Conservation (phyloP, 2,329 filamentous ascomycete genomes). For the Aspergillus sp. region DNA sequence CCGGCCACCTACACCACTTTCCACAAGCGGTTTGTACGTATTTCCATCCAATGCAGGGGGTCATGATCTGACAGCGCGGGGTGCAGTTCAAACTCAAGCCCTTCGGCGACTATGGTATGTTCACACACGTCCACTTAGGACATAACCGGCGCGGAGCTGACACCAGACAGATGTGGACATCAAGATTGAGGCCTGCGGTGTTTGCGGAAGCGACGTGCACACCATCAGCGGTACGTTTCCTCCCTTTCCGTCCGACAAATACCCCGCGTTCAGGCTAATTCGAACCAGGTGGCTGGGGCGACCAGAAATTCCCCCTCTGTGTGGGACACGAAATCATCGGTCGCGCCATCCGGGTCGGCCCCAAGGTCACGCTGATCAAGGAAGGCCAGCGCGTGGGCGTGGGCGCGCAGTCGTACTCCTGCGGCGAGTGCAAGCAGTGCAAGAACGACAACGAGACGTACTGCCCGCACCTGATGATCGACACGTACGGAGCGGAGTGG, state of each 20-base stretch:
- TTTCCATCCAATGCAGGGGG: neutral
- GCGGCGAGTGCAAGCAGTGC: constrained; percentile 65
- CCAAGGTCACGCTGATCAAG: constrained; percentile 62
- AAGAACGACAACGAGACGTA: constrained; percentile 67
- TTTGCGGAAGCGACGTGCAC: constrained; percentile 72
- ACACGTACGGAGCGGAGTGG: constrained; percentile 55
- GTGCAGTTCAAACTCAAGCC: constrained; percentile 75
- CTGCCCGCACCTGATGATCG: constrained; percentile 53
- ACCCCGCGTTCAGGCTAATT: neutral
- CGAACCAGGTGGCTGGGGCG: constrained; percentile 51
- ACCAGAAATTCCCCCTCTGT: constrained; percentile 51
- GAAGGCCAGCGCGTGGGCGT: constrained; percentile 66
- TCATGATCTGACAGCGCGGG: neutral
- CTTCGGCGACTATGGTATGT: constrained; percentile 67
- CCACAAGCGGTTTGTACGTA: constrained; percentile 54
- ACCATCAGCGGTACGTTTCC: constrained; percentile 53
- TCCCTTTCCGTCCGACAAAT: neutral
- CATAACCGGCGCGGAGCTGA: neutral
- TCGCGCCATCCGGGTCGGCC: constrained; percentile 64
- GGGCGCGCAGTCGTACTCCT: constrained; percentile 66
- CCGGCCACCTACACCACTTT: constrained; percentile 65
- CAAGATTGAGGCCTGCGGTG: constrained; percentile 77
- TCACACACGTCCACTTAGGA: neutral
- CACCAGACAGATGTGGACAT: constrained; percentile 68
- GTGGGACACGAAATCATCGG: constrained; percentile 66